A percentile compares a stretch with the other conserved stretches of the same genome.
Evolutionary conservation across 164 flowering plant genomes (phyloP).

Genomic region (Vitis amurensis): DNA sequence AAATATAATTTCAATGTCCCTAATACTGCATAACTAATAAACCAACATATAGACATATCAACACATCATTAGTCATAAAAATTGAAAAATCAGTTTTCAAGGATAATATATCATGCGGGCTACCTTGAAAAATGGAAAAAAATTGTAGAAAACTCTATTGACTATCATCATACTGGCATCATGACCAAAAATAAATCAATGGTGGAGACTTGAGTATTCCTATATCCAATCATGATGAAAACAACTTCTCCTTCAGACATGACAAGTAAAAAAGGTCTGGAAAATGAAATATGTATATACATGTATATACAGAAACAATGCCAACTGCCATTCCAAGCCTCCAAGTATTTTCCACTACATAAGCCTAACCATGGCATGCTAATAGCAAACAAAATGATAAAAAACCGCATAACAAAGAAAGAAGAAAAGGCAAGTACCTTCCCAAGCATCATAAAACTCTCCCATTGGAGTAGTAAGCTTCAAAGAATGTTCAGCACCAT

Average conservation of each 20-base stretch:
- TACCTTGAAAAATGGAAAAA: not conserved
- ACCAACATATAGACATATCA: not conserved
- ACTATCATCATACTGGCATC: not conserved
- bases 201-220: not conserved
- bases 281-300: not conserved
- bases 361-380: not conserved
- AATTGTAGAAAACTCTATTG: too few species aligned
- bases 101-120: not conserved
- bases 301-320: not conserved
- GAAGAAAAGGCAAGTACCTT: slow-evolving; percentile 48
- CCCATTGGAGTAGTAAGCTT: slow-evolving; percentile 37
- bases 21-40: not conserved
- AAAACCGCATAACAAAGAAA: not conserved
- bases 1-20: not conserved
- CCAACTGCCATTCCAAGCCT: not conserved
- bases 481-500: slow-evolving; percentile 38
- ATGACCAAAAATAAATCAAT: not conserved
- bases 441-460: slow-evolving; percentile 91
- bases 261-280: not conserved
- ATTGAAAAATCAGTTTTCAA: not conserved
- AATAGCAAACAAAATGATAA: not conserved
- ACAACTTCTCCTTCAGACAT: not conserved
- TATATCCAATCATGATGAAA: not conserved
- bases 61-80: not conserved
- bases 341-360: not conserved